A percentile compares a stretch with the other conserved stretches of the same genome.
These are phyloP conservation scores for Fusarium austroafricanum DNA, from an alignment of 2,329 filamentous ascomycete genomes.

Conservation along the genomic window DNA sequence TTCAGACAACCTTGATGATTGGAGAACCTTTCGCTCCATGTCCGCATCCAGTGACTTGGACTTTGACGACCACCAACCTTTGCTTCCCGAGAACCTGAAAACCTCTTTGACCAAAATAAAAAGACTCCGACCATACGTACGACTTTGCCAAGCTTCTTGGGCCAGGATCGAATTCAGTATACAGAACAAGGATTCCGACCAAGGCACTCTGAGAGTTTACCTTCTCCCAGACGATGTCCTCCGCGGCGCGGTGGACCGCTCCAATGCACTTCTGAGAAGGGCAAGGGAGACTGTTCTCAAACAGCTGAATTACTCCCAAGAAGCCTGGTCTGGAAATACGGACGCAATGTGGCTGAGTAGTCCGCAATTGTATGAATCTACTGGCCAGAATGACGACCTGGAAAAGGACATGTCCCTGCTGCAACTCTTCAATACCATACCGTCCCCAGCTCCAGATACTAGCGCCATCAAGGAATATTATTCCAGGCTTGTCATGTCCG, in stretches of 20 bases:
- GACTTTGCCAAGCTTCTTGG: constrained; percentile 56
- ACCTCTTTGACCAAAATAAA: constrained; percentile 45
- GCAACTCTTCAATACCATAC: constrained; percentile 78
- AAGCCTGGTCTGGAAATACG: constrained; percentile 64
- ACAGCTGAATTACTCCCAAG: constrained; percentile 65
- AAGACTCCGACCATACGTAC: constrained; percentile 40
- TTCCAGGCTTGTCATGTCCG: constrained; percentile 64
- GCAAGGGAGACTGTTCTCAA: constrained; percentile 62
- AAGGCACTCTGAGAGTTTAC: constrained; percentile 64
- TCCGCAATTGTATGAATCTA: constrained; percentile 9
- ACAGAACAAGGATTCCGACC: constrained; percentile 24
- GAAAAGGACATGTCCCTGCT: constrained; percentile 67
- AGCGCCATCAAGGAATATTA: constrained; percentile 61
- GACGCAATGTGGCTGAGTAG: constrained; percentile 11
- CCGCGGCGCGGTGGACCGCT: constrained; percentile 63
- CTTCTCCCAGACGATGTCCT: constrained; percentile 74
- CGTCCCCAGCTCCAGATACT: constrained; percentile 72
- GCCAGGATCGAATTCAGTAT: constrained; percentile 56
- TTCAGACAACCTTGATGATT: constrained; percentile 30
- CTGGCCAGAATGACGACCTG: constrained; percentile 43
- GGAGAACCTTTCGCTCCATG: constrained; percentile 46
- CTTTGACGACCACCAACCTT: background rate
- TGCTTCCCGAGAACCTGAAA: constrained; percentile 43
- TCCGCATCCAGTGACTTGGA: constrained; percentile 18
- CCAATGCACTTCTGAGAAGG: constrained; percentile 56